phyloP scores from a whole-genome alignment of 2,329 filamentous ascomycete species.

The Aurifilum marmelostoma region DNA sequence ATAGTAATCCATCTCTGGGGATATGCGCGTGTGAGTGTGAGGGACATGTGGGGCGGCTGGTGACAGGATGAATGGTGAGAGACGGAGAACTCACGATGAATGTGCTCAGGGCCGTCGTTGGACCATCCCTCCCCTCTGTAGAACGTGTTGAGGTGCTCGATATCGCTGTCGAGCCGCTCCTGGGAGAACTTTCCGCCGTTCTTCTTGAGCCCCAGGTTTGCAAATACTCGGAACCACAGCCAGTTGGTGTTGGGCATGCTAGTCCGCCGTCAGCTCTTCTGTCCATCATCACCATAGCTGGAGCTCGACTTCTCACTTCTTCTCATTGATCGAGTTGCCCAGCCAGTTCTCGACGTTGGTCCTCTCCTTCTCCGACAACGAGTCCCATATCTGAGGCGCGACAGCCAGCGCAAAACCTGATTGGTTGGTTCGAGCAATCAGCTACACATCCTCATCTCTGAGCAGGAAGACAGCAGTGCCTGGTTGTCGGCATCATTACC shows the following conservation, averaged over 20 bases:
- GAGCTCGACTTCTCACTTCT: slow-evolving; percentile 53
- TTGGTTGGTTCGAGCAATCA: neutral
- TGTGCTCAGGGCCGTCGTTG: slow-evolving; percentile 77
- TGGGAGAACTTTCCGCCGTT: slow-evolving; percentile 74
- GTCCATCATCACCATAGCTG: neutral
- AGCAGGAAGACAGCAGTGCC: slow-evolving; percentile 6
- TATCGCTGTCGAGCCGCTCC: slow-evolving; percentile 71
- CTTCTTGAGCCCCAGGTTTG: slow-evolving; percentile 76
- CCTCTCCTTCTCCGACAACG: slow-evolving; percentile 63
- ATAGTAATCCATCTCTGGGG: slow-evolving; percentile 78
- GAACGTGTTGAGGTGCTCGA: slow-evolving; percentile 78
- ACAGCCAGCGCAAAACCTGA: slow-evolving; percentile 71
- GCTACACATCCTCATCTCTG: neutral
- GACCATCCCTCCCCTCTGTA: slow-evolving; percentile 84
- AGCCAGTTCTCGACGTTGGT: slow-evolving; percentile 72
- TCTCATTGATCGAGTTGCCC: slow-evolving; percentile 75
- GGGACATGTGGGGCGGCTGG: neutral
- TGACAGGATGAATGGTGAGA: no score
- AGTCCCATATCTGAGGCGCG: slow-evolving; percentile 67
- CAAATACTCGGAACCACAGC: slow-evolving; percentile 86
- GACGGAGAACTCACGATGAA: slow-evolving; percentile 61
- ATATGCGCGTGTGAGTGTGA: neutral
- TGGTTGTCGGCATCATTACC: slow-evolving; percentile 45
- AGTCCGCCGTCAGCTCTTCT: slow-evolving; percentile 39
- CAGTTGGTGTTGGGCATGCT: slow-evolving; percentile 73